Evolutionary conservation across 139 green algal genomes (phyloP), one percentile per base, ranked within the genome.

Genomic region (Micromonas commoda): DNA sequence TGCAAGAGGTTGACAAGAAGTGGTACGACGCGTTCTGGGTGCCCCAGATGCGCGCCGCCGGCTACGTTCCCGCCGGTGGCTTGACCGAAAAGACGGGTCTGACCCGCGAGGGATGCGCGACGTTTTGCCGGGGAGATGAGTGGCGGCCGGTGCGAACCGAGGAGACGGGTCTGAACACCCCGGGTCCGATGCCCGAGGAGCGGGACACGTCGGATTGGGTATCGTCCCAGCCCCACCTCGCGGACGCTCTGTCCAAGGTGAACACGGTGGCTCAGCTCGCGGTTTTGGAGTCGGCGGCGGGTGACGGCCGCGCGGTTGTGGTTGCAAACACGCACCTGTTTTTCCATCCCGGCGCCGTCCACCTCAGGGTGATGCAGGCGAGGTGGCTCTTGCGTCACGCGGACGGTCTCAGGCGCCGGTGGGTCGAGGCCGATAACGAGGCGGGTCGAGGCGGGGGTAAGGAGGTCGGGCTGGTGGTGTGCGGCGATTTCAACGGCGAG

Each of bases 281-380:
- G 3, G 54, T 94, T 28, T 83, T 93, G 76, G 63, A 35, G 39
- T 77, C 78, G 1, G 39, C 23, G 39, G 20, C 16, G 37, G 65
- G n/a, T 19, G 26, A 54, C 66, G 35, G 23, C 28, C 6, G 5
- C 35, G 66, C 71, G 39, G 64, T 92, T 13, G 82, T 83, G 28
- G 81, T 97, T 28, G 82, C 85, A 26, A 97, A 97, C 86, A 96
- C 90, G 9, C 93, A 97, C 84, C 84, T 97, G 5, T 97, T 97
- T 85, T 97, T 93, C 83, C 93, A 97, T 77, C 90, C 91, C 21
- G 84, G 86, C 63, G 93, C 93, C 0, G 84, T 86, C 0, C 93
- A 97, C 87, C 91, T 97, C 61, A 85, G 93, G 52, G 92, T 87
- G n/a, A 87, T 97, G 81, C 91, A 96, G 28, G 60, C 63, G 9